Evolutionary conservation across 1,139 yeast species (phyloP).

Genomic region (Saccharomycopsis hybrid): DNA sequence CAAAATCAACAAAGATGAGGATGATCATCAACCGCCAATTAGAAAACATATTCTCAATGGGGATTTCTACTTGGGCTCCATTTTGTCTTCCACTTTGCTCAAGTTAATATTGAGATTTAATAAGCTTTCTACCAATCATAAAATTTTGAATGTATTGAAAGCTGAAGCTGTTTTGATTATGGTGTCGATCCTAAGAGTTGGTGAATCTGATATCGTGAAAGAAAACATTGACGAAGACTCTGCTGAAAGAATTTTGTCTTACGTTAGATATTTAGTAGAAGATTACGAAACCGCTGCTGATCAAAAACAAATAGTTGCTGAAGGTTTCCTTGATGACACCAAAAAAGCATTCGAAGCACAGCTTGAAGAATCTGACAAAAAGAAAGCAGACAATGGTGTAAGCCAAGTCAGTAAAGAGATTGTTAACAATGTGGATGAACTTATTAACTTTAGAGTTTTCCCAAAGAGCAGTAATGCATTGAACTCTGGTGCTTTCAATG

Average conservation of each 20-base stretch:
- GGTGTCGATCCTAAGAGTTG: slow-evolving; percentile 87
- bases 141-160: slow-evolving; percentile 71
- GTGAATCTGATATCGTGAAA: slow-evolving; percentile 69
- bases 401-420: background rate
- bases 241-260: slow-evolving; percentile 80
- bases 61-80: slow-evolving; percentile 87
- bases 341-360: slow-evolving; percentile 73
- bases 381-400: background rate
- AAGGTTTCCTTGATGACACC: slow-evolving; percentile 83
- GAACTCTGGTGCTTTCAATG: slow-evolving; percentile 35
- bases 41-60: slow-evolving; percentile 81
- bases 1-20: slow-evolving; percentile 28
- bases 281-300: slow-evolving; percentile 42
- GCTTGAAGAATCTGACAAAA: slow-evolving; percentile 16
- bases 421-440: slow-evolving; percentile 79
- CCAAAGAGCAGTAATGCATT: slow-evolving; percentile 42
- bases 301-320: slow-evolving; percentile 44
- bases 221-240: slow-evolving; percentile 93
- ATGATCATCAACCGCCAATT: slow-evolving; percentile 58
- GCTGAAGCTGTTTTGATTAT: slow-evolving; percentile 93
- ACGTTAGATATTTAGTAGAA: slow-evolving; percentile 71
- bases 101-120: slow-evolving; percentile 79
- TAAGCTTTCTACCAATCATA: slow-evolving; percentile 47
- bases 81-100: slow-evolving; percentile 80
- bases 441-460: slow-evolving; percentile 79